Conservation (phyloP, 2,329 filamentous ascomycete genomes). For the Phyllosticta citrichinensis region DNA sequence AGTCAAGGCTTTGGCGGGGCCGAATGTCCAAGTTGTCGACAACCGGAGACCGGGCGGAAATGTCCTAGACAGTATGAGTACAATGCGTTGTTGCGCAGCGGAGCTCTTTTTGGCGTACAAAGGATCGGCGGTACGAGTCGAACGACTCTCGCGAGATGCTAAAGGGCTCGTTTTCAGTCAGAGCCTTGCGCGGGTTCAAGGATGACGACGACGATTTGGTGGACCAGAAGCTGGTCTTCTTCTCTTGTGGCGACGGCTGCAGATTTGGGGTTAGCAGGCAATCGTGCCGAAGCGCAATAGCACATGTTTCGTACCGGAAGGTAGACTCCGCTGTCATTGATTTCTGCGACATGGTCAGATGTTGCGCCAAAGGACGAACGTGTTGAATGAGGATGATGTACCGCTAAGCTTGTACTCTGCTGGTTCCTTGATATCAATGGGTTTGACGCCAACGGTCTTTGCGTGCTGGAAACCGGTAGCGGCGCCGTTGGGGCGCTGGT, state of each 20-base stretch:
- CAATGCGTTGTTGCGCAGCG: background rate
- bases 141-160: slow-evolving; percentile 95
- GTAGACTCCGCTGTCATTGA: slow-evolving; percentile 92
- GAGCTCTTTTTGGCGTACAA: slow-evolving; percentile 51
- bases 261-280: slow-evolving; percentile 10
- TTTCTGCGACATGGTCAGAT: slow-evolving; percentile 48
- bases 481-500: slow-evolving; percentile 17
- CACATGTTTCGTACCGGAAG: slow-evolving; percentile 57
- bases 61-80: slow-evolving; percentile 53
- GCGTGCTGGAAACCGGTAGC: slow-evolving; percentile 24
- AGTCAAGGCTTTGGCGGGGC: slow-evolving; percentile 75
- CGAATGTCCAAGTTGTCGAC: slow-evolving; percentile 31
- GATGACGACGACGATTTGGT: slow-evolving; percentile 48
- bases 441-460: slow-evolving; percentile 27
- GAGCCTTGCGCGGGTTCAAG: slow-evolving; percentile 51
- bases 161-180: slow-evolving; percentile 83
- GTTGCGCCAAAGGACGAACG: background rate
- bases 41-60: slow-evolving; percentile 76
- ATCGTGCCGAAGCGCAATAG: slow-evolving; percentile 3
- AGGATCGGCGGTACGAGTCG: slow-evolving; percentile 90
- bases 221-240: slow-evolving; percentile 65
- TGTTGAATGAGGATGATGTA: slow-evolving; percentile 21
- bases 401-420: slow-evolving; percentile 45
- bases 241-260: slow-evolving; percentile 81
- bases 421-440: slow-evolving; percentile 35